These are phyloP conservation scores for Cicer bijugum DNA, from an alignment of 306 rosid genomes.

Conservation along the genomic window DNA sequence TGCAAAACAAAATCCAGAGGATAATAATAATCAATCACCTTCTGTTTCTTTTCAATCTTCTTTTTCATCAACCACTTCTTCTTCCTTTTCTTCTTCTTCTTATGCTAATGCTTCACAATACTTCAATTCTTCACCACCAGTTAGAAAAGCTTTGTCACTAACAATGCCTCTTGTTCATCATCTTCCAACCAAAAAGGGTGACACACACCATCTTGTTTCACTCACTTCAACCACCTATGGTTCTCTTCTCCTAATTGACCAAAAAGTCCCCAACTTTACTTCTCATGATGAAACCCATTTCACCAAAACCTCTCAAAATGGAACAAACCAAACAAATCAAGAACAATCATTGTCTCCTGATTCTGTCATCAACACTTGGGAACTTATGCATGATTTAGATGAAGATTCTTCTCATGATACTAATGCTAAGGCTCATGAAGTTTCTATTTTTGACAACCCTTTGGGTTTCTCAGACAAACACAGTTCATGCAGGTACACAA, in stretches of 20 bases:
- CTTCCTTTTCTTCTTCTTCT: constrained; percentile 37
- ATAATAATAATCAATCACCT: constrained; percentile 26
- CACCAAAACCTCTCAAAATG: constrained; percentile 22
- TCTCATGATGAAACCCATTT: constrained; percentile 19
- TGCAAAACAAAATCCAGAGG: constrained; percentile 46
- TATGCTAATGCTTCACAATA: constrained; percentile 50
- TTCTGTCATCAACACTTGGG: constrained; percentile 94
- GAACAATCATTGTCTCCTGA: constrained; percentile 68
- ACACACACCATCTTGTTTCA: constrained; percentile 82
- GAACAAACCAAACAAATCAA: constrained; percentile 7
- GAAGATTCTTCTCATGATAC: constrained; percentile 46
- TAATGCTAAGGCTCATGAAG: background rate
- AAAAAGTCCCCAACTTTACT: constrained; percentile 49
- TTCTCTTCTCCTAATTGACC: constrained; percentile 65
- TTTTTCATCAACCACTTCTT: constrained; percentile 28
- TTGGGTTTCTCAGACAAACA: constrained; percentile 40
- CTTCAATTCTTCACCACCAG: constrained; percentile 55
- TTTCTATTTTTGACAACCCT: constrained; percentile 41
- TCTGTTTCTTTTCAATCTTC: constrained; percentile 41
- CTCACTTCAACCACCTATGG: constrained; percentile 95
- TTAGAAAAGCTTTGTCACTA: constrained; percentile 58
- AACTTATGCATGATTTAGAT: constrained; percentile 77
- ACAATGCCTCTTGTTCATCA: constrained; percentile 78
- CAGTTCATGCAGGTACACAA: constrained; percentile 58
- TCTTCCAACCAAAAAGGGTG: constrained; percentile 77